Percentiles rank a stretch among this genome's conserved stretches.
Conservation (phyloP, 345 rosid species). For the Corymbia maculata region DNA sequence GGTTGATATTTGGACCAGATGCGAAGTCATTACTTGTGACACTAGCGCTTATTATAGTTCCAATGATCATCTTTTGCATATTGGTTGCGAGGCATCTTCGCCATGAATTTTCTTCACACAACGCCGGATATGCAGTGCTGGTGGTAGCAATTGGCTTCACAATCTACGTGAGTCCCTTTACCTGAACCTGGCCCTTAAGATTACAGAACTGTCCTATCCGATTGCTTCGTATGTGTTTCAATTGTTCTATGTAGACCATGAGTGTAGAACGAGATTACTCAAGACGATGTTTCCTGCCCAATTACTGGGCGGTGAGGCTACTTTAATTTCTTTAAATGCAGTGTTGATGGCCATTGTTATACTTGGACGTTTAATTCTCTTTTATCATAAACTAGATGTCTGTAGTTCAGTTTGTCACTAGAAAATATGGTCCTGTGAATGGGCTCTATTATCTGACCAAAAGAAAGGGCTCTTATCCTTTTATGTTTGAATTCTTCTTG, state of each 20-base stretch:
- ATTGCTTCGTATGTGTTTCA: background rate
- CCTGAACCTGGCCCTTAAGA: background rate
- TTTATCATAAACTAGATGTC: background rate
- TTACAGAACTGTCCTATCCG: background rate
- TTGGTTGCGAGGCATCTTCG: conserved; percentile 93
- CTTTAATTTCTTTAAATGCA: background rate
- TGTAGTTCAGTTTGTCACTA: background rate
- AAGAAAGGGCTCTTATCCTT: background rate
- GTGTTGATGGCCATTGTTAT: background rate
- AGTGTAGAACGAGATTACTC: background rate
- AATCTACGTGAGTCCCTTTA: conserved; percentile 48
- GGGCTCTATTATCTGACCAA: background rate
- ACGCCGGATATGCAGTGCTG: conserved; percentile 74
- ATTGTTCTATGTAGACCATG: background rate
- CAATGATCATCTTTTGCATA: conserved; percentile 68
- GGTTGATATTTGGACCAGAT: conserved; percentile 97
- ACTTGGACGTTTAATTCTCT: background rate
- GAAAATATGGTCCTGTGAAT: background rate
- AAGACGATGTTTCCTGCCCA: background rate
- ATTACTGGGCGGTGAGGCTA: background rate
- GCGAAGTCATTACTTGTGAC: conserved; percentile 73
- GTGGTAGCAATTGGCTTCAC: conserved; percentile 66
- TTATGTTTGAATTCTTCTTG: background rate
- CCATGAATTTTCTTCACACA: conserved; percentile 64
- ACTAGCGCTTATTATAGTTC: conserved; percentile 60